A percentile compares a stretch with the other conserved stretches of the same genome.
phyloP scores from a whole-genome alignment of 208 protist species.

The Borovskyia barvae region DNA sequence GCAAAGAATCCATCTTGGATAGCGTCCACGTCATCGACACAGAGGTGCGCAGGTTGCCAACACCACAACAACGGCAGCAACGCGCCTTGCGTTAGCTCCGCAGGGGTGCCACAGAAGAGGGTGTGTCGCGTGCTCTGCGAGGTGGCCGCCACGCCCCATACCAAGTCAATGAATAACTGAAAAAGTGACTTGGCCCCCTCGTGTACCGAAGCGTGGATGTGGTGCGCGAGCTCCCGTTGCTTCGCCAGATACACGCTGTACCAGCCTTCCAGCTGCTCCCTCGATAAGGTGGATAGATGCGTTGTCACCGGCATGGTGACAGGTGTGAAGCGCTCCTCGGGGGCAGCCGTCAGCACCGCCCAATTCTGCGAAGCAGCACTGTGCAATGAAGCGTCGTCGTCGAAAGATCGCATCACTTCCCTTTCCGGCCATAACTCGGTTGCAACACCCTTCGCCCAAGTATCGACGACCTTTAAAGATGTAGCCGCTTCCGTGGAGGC shows the following conservation, averaged over 20 bases:
- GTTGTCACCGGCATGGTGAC: slow-evolving; percentile 41
- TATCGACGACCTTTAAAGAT: neutral
- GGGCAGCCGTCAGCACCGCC: slow-evolving; percentile 10
- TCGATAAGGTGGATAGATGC: slow-evolving; percentile 27
- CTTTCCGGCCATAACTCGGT: slow-evolving; percentile 26
- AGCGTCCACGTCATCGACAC: slow-evolving; percentile 77
- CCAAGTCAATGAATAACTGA: slow-evolving; percentile 53
- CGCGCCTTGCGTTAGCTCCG: slow-evolving; percentile 37
- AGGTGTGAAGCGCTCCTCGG: slow-evolving; percentile 23
- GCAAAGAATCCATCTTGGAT: slow-evolving; percentile 57
- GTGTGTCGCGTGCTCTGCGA: slow-evolving; percentile 57
- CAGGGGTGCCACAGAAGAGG: slow-evolving; percentile 37
- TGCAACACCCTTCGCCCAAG: slow-evolving; percentile 24
- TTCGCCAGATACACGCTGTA: slow-evolving; percentile 58
- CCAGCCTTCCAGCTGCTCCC: slow-evolving; percentile 54
- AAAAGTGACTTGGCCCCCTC: slow-evolving; percentile 45
- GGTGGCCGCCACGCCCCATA: slow-evolving; percentile 52
- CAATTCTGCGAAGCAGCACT: neutral
- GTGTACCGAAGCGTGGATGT: slow-evolving; percentile 40
- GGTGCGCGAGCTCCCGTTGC: slow-evolving; percentile 50
- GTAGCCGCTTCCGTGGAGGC: neutral
- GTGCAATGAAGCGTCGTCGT: neutral
- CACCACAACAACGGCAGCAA: slow-evolving; percentile 55
- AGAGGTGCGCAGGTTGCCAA: slow-evolving; percentile 61
- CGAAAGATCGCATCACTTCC: slow-evolving; percentile 7